Evolutionary conservation across 306 rosid species (phyloP), one percentile per base, ranked within the genome.

Genomic region (Carpinus viminea): DNA sequence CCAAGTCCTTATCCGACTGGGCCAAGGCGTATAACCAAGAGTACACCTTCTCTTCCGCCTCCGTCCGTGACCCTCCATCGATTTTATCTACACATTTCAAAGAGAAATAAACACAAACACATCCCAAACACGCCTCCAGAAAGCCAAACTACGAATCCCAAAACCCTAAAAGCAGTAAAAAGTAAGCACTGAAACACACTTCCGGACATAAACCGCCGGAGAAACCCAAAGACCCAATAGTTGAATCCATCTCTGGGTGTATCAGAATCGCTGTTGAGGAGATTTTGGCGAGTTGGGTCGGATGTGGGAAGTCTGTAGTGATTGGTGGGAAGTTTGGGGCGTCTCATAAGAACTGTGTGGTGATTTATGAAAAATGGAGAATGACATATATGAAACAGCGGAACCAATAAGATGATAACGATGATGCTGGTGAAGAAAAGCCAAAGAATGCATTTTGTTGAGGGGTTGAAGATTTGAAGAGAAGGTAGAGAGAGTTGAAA

Each of bases 1-100:
- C 93, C 88, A 93, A 18, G 70, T 91, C 53, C 79, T 83, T 90
- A 1, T 91, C 82, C 18, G 97, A 83, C 41, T 73, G 91, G 10
- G 97, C 93, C 91, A 93, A 81, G 26, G 93, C 68, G 69, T 93
- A 91, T 71, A 93, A 53, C 97, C 97, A 93, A 68, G 92, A 85
- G 74, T 78, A 86, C 1, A 93, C 90, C 77, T 80, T 91, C 78
- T 93, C 92, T 83, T 93, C 97, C 78, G 85, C 96, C 82, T 90
- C 88, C 0, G 87, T 88, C 85, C 83, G 73, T 11, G 88, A 91
- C 7, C 90, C 93, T 17, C 91, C 97, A 78, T 93, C 91, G 72
- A 56, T 75, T 75, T 83, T 89, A 48, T 85, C 97, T 93, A 62
- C 85, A 79, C 53, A 77, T 73, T 74, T 70, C 69, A 45, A 60